A percentile compares a stretch with the other conserved stretches of the same genome.
These are phyloP conservation scores for Boechera stricta DNA, from an alignment of 345 rosid species.

Conservation along the genomic window DNA sequence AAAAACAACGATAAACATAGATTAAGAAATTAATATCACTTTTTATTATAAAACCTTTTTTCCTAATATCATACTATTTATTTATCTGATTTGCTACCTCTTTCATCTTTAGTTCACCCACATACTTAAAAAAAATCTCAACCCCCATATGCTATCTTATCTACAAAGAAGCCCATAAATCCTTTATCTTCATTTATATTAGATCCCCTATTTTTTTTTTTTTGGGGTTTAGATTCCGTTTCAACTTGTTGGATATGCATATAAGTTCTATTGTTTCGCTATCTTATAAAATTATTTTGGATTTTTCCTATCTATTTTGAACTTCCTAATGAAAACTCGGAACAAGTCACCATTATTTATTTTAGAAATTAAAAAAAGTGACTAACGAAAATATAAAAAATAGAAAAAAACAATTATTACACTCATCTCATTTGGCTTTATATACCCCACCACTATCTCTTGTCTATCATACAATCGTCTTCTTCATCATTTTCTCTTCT, in stretches of 20 bases:
- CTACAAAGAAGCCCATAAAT: not conserved
- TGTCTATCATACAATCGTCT: constrained; percentile 34
- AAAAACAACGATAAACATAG: not conserved
- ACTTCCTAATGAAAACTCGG: constrained; percentile 21
- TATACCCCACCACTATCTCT: constrained; percentile 35
- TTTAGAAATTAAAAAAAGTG: not conserved
- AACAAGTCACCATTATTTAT: constrained; percentile 21
- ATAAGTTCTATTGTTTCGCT: not conserved
- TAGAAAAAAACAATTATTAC: not conserved
- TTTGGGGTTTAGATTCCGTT: not conserved
- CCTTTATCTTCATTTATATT: not conserved
- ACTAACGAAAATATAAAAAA: not conserved
- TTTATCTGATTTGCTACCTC: not conserved
- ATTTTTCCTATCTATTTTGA: constrained; percentile 16
- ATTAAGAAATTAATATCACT: too few species aligned
- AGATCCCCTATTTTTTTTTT: constrained; percentile 1
- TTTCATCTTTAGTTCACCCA: not conserved
- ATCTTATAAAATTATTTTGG: not conserved
- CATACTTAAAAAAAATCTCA: not conserved
- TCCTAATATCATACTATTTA: not conserved
- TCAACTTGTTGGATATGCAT: not conserved
- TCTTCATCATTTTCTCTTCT: constrained; percentile 19
- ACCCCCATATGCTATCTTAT: constrained; percentile 5
- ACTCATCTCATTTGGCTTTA: constrained; percentile 35
- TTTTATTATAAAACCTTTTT: not conserved